phyloP scores from a whole-genome alignment of 2,329 filamentous ascomycete species.

The Ambrosiella xylebori region DNA sequence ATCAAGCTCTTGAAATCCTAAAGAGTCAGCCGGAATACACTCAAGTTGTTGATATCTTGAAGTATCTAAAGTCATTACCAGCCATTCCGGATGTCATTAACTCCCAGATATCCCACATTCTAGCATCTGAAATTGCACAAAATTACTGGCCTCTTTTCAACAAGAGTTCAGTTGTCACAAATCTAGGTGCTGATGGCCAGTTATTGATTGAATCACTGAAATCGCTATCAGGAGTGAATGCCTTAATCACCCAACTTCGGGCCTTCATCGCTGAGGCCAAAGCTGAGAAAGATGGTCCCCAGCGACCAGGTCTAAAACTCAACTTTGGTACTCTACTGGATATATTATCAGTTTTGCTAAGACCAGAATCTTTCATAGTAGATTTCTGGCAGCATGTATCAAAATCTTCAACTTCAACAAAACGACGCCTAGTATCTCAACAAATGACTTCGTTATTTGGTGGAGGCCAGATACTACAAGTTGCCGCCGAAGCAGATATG shows the following conservation, averaged over 20 bases:
- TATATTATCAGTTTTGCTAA: constrained; percentile 21
- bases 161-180: constrained; percentile 22
- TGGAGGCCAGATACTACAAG: constrained; percentile 31
- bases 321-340: constrained; percentile 29
- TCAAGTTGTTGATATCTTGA: constrained; percentile 33
- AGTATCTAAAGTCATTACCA: constrained; percentile 25
- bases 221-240: constrained; percentile 43
- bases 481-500: constrained; percentile 34
- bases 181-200: constrained; percentile 21
- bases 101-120: constrained; percentile 49
- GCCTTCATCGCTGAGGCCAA: constrained; percentile 38
- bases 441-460: constrained; percentile 31
- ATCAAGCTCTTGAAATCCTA: constrained; percentile 42
- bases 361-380: not conserved
- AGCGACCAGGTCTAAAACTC: constrained; percentile 25
- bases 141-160: constrained; percentile 62
- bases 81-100: not conserved
- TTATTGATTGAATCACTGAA: constrained; percentile 25
- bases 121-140: constrained; percentile 59
- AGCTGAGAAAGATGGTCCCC: constrained; percentile 21
- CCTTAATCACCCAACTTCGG: constrained; percentile 53
- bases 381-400: constrained; percentile 14
- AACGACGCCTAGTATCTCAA: constrained; percentile 22
- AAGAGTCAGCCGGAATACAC: constrained; percentile 45
- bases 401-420: constrained; percentile 13